Evolutionary conservation across 1,284 basidiomycete species (phyloP).

Genomic region (Phylloboletellus chloephorus): DNA sequence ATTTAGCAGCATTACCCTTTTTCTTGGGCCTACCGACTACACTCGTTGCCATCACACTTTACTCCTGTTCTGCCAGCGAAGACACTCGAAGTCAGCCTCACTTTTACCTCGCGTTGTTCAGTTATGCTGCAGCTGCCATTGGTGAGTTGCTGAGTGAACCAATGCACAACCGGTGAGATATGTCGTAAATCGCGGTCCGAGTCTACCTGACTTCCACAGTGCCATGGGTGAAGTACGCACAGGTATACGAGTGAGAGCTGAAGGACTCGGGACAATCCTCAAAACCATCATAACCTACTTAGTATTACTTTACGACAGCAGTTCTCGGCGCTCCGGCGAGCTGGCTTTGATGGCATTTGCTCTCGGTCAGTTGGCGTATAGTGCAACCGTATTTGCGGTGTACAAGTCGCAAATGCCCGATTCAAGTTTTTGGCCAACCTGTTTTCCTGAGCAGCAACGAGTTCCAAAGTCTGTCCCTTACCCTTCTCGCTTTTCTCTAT

Average conservation of each 20-base stretch:
- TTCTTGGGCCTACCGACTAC: constrained; percentile 52
- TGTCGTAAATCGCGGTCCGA: constrained; percentile 2
- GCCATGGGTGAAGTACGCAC: constrained; percentile 68
- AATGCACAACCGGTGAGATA: constrained; percentile 64
- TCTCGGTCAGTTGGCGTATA: constrained; percentile 71
- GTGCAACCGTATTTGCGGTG: constrained; percentile 38
- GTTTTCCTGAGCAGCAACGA: constrained; percentile 14
- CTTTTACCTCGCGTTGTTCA: constrained; percentile 57
- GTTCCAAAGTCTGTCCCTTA: constrained; percentile 18
- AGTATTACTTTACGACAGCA: constrained; percentile 48
- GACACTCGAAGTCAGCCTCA: constrained; percentile 55
- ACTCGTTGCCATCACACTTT: constrained; percentile 42
- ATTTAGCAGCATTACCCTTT: constrained; percentile 56
- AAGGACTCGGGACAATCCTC: constrained; percentile 74
- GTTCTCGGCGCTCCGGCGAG: constrained; percentile 29
- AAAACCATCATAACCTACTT: constrained; percentile 71
- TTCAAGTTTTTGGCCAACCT: constrained; percentile 22
- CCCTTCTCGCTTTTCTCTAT: neutral
- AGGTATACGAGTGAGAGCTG: constrained; percentile 68
- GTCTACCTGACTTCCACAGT: constrained; percentile 31
- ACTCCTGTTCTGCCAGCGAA: constrained; percentile 44
- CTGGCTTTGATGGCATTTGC: constrained; percentile 78
- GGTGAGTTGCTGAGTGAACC: constrained; percentile 80
- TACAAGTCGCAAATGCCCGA: constrained; percentile 31
- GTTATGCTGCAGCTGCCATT: constrained; percentile 73